Percentiles rank a stretch among this genome's conserved stretches.
phyloP scores from a whole-genome alignment of 2,329 filamentous ascomycete genomes.

The Lizonia empirigonia region DNA sequence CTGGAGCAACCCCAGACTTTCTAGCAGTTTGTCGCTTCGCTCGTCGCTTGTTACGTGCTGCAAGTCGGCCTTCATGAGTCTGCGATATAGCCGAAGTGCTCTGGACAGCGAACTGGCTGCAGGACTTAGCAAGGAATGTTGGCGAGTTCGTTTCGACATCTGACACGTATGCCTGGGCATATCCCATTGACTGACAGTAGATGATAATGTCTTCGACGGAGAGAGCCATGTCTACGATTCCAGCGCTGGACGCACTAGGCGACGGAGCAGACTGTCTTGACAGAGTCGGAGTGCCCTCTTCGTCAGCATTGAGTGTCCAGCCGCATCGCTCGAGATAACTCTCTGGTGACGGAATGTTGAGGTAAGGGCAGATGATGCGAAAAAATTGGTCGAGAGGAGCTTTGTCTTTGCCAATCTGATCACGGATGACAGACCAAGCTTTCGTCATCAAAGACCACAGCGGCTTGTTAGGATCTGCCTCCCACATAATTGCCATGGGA shows the following conservation, averaged over 20 bases:
- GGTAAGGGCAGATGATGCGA: slow-evolving; percentile 51
- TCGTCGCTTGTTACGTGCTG: slow-evolving; percentile 22
- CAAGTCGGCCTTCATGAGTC: slow-evolving; percentile 11
- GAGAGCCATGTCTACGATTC: slow-evolving; percentile 31
- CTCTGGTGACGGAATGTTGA: slow-evolving; percentile 54
- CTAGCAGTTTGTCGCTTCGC: slow-evolving; percentile 18
- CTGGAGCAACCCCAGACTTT: slow-evolving; percentile 3
- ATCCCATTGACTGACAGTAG: slow-evolving; percentile 34
- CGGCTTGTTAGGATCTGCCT: slow-evolving; percentile 56
- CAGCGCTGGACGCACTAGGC: slow-evolving; percentile 18
- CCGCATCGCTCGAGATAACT: slow-evolving; percentile 56
- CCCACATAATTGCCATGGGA: slow-evolving; percentile 57
- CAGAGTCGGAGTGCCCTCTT: slow-evolving; percentile 28
- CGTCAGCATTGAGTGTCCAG: slow-evolving; percentile 51
- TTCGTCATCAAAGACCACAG: slow-evolving; percentile 61
- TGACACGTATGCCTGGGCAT: slow-evolving; percentile 23
- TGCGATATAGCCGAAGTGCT: background rate
- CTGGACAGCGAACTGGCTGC: slow-evolving; percentile 2
- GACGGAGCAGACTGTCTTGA: slow-evolving; percentile 21
- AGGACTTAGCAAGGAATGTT: slow-evolving; percentile 25
- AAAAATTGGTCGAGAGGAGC: slow-evolving; percentile 58
- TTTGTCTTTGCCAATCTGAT: slow-evolving; percentile 55
- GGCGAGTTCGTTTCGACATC: slow-evolving; percentile 15
- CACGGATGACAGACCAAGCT: slow-evolving; percentile 61
- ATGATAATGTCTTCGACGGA: slow-evolving; percentile 46